Percentiles rank a stretch among this genome's conserved stretches.
Conservation (phyloP, 1,139 yeast species). For the Taphrina sp. region DNA sequence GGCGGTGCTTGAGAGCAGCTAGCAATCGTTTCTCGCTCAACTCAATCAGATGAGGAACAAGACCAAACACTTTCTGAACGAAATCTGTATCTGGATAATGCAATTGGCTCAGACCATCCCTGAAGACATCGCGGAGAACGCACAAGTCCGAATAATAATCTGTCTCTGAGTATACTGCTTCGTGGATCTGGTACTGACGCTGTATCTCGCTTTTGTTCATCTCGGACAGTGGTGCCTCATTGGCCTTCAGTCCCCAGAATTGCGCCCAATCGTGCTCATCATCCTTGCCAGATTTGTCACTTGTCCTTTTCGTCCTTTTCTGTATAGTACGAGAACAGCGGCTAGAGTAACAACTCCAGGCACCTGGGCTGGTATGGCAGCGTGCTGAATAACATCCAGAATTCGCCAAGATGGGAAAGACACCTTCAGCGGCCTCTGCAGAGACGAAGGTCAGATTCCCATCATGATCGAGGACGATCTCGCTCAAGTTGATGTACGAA, state of each 20-base stretch:
- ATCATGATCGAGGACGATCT: conserved; percentile 46
- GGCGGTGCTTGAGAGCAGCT: conserved; percentile 55
- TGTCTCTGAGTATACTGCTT: conserved; percentile 70
- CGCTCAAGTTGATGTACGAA: conserved; percentile 51
- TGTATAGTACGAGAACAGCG: conserved; percentile 40
- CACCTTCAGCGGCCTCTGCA: conserved; percentile 47
- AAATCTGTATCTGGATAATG: conserved; percentile 55
- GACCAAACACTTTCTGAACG: conserved; percentile 58
- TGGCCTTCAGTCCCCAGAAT: conserved; percentile 54
- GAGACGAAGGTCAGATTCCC: conserved; percentile 36
- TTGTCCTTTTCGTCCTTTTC: not conserved
- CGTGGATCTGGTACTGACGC: conserved; percentile 75
- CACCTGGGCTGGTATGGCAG: conserved; percentile 41
- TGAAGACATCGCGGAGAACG: conserved; percentile 61
- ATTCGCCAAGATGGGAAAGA: conserved; percentile 49
- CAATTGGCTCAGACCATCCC: conserved; percentile 51
- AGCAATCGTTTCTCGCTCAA: conserved; percentile 59
- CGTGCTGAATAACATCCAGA: conserved; percentile 47
- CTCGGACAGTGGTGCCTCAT: conserved; percentile 47
- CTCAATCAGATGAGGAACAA: conserved; percentile 61
- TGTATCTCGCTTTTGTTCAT: conserved; percentile 56
- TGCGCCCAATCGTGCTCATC: conserved; percentile 30
- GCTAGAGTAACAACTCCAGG: conserved; percentile 43
- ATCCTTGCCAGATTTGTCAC: not conserved
- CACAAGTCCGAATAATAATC: conserved; percentile 68